Base-by-base conservation (phyloP, 768 basidiomycete genomes). In the Podaxis carcinomalis region DNA sequence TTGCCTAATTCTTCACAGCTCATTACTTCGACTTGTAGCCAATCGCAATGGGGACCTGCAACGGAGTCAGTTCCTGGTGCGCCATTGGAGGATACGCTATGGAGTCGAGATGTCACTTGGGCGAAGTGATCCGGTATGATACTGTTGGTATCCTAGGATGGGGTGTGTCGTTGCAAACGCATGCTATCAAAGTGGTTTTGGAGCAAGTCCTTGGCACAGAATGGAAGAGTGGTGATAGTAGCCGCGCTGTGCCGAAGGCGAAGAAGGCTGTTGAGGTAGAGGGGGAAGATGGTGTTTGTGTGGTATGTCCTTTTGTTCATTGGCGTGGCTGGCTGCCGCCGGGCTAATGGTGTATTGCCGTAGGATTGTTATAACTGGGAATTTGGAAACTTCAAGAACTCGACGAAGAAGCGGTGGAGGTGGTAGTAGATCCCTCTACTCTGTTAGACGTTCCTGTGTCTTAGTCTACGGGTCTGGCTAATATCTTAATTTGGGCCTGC, bases 91-190 rank as follows among this genome's bases (percentile, higher is more conserved):
- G 96, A 0, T 95, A 91, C 67, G 96, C 93, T 0, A 75, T 95
- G 73, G 93, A 95, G 74, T 83, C 87, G 2, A 79, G 85, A n/a
- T 98, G 96, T 67, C 96, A 98, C 70, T 80, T 90, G 0, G 96
- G 96, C 23, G 85, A 89, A 69, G 83, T 86, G 14, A 85, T 91
- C 53, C 75, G 86, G 5, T 96, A 93, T 70, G 95, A 98, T 71
- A 94, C 94, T 0, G 90, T 97, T 28, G 82, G 83, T 19, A 85
- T 87, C 67, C 79, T 88, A 13, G 83, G 85, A 1, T 97, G 95
- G 95, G 75, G 78, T 16, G 92, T 92, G 21, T 84, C 89, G 66
- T 69, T 90, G 16, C 77, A 87, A 16, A 89, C 84, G 6, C 93
- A 95, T 62, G 69, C 80, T 1, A 92, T 95, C 62, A 77, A 77